Conservation (phyloP, 2,329 filamentous ascomycete genomes). For the Incumbomyces delicatus region DNA sequence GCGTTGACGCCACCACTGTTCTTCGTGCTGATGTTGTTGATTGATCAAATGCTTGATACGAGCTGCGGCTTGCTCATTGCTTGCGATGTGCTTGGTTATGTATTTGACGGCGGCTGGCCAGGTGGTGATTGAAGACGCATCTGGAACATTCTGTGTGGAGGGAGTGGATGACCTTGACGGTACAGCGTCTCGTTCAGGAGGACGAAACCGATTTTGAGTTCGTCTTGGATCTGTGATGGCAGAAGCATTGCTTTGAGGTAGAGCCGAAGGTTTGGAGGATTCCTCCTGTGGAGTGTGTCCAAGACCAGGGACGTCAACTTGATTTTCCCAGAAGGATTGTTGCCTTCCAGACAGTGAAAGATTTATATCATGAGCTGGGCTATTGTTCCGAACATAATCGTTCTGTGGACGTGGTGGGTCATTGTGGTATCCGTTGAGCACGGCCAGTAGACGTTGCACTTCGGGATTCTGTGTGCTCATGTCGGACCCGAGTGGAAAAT, state of each 20-base stretch:
- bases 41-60: constrained; percentile 49
- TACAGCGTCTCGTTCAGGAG: neutral
- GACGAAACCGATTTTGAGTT: neutral
- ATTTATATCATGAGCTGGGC: neutral
- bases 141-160: constrained; percentile 17
- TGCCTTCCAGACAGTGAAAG: neutral
- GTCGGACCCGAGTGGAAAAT: neutral
- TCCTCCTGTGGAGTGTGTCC: neutral
- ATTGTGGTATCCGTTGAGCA: constrained; percentile 12
- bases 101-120: constrained; percentile 43
- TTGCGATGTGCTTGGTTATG: constrained; percentile 40
- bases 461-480: constrained; percentile 14
- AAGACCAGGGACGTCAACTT: neutral
- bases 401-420: neutral
- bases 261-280: no score
- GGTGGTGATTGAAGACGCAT: constrained; percentile 40
- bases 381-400: neutral
- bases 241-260: no score
- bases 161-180: constrained; percentile 4
- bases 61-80: constrained; percentile 35
- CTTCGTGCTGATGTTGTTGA: constrained; percentile 53
- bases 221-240: neutral
- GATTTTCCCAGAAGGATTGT: neutral
- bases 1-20: constrained; percentile 49
- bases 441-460: constrained; percentile 16